Evolutionary conservation across 257 asterid genomes (phyloP), one percentile per base, ranked within the genome.

Genomic region (Schizonepeta tenuifolia): DNA sequence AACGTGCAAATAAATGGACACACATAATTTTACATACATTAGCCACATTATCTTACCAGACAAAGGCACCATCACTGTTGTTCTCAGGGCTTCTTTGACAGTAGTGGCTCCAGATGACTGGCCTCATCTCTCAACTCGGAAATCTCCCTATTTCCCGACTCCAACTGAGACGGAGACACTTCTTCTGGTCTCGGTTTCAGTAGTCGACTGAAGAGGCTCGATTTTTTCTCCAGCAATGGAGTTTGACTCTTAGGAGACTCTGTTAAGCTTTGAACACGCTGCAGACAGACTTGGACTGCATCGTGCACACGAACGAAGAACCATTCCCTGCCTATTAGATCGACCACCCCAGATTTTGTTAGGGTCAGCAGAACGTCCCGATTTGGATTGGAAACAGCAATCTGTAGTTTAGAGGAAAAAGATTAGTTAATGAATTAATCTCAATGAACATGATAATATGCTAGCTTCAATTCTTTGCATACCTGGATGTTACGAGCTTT

Each of bases 221-320:
- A 46, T 61, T 65, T 83, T 31, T 77, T 80, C 22, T 87, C 90
- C 69, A 74, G 70, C 64, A 69, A 54, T 8, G 77, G 57, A 46
- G 87, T 77, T 22, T 67, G 83, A 20, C 78, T 74, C 77, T 71
- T 71, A 9, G 91, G 80, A 43, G 84, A 71, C 49, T 73, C 86
- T 1, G 59, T 85, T 72, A 83, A 70, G 71, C 84, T 81, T 77
- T 83, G 96, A 14, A 89, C 97, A 44, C 79, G 88, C 63, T 84
- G 96, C 61, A 87, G 83, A 77, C 98, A 93, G 67, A 91, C 84
- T 89, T 91, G 98, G 71, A 93, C 96, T 7, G 98, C 97, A 40
- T 93, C 98, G 3, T 91, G 98, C 22, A 91, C 92, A 70, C 98
- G 85, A 22, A 93, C 98, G 33, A 93, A 93, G 72, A 81, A 89